Base-by-base conservation (phyloP, 331 rosid species). In the Prunus yedoensis region DNA sequence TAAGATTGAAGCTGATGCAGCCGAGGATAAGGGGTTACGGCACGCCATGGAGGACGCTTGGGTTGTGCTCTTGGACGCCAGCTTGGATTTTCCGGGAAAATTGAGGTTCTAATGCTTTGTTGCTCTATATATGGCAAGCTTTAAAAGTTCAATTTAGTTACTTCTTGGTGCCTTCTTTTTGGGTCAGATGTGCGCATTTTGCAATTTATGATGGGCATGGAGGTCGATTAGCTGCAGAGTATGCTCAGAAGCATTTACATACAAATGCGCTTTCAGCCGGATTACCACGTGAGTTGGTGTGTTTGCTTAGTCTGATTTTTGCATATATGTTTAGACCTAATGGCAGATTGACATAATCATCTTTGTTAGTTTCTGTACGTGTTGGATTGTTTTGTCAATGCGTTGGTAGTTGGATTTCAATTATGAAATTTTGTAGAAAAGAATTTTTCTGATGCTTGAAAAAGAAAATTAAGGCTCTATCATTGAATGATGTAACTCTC, bases 201-300 rank as follows among this genome's bases (percentile, higher is more conserved):
- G 97, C 97, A 25, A 79, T 93, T 62, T 93, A 93, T 79, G 98
- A 93, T 74, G 98, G 98, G 68, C 96, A 91, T 28, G 98, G 97
- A 76, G 98, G 98, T 43, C 93, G 96, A 75, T 87, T 89, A 66
- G 97, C 98, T 75, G 98, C 98, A 23, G 96, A 88, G 21, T 89
- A 89, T 77, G 89, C 90, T 71, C 92, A 91, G 84, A 91, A 82
- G 80, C 85, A 89, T 87, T 87, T 93, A 70, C 97, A 93, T 72
- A 66, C 61, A 21, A 91, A 88, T 84, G 98, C 89, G 81, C 92
- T 93, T 52, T 80, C 86, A n/a, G 85, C 97, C n/a, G 98, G 98
- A 81, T 93, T 93, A 89, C 96, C 98, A 93, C 97, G 96, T 93
- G 98, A 93, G 98, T 93, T 91, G 98, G 98, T 91, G 93, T 91